These are phyloP conservation scores for Aspergillus wentii DNA, from an alignment of 495 filamentous ascomycete genomes.

Conservation along the genomic window DNA sequence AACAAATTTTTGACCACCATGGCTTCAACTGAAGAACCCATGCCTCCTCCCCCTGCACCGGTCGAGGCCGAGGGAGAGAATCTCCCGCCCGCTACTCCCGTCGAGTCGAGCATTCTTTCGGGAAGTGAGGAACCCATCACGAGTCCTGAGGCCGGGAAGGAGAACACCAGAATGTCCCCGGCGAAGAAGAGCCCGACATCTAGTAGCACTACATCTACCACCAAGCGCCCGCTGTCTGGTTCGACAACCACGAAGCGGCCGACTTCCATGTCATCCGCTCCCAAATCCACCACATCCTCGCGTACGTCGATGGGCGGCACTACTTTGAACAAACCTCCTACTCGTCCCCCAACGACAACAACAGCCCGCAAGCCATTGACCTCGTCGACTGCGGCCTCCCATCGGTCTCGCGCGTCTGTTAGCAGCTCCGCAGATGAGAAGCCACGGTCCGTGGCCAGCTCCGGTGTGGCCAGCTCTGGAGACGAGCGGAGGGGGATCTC, in stretches of 20 bases:
- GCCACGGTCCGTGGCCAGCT: constrained; percentile 31
- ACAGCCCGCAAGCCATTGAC: constrained; percentile 34
- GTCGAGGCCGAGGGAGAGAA: constrained; percentile 24
- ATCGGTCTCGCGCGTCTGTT: constrained; percentile 40
- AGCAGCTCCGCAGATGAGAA: constrained; percentile 49
- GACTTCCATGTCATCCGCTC: constrained; percentile 25
- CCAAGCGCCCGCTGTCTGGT: constrained; percentile 28
- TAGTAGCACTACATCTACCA: constrained; percentile 9
- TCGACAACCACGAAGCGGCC: constrained; percentile 34
- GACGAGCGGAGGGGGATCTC: constrained; percentile 43
- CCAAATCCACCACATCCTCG: constrained; percentile 21
- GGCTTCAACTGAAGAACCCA: constrained; percentile 36
- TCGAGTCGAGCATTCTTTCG: constrained; percentile 33
- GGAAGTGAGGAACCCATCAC: constrained; percentile 32
- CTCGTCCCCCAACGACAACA: constrained; percentile 35
- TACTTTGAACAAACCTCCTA: constrained; percentile 41
- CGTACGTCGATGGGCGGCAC: constrained; percentile 26
- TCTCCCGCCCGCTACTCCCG: constrained; percentile 35
- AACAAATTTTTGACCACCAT: constrained; percentile 16
- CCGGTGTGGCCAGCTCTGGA: constrained; percentile 40
- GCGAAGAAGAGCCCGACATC: constrained; percentile 21
- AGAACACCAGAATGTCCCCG: constrained; percentile 28
- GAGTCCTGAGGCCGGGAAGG: constrained; percentile 39
- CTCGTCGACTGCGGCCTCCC: constrained; percentile 35
- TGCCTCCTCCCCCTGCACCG: constrained; percentile 15